Conservation (phyloP, 441 rosid genomes). For the Syzygium syzygioides region DNA sequence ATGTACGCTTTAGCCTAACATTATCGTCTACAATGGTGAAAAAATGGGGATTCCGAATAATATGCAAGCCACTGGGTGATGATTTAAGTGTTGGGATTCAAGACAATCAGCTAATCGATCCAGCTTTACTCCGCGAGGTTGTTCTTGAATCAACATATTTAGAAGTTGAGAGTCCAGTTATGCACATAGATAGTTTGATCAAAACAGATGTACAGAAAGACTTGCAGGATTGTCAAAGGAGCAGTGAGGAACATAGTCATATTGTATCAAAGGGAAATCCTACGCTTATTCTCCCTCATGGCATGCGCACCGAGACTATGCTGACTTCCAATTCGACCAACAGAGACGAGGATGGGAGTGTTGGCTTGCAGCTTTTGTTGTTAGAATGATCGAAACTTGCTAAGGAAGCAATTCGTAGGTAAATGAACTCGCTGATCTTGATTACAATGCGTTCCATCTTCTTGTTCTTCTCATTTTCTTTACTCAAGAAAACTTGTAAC, state of each 20-base stretch:
- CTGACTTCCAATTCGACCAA: not conserved
- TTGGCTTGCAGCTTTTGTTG: not conserved
- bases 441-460: not conserved
- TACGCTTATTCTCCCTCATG: not conserved
- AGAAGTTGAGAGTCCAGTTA: not conserved
- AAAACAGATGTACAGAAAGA: fast-evolving
- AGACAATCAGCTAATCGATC: not conserved
- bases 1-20: not conserved
- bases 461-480: not conserved
- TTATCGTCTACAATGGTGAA: fast-evolving
- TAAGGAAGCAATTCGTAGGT: not conserved
- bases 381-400: not conserved
- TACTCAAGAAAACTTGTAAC: too few relatives aligned
- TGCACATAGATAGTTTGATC: not conserved
- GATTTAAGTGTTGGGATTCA: not conserved
- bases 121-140: not conserved
- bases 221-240: not conserved
- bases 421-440: too few relatives aligned
- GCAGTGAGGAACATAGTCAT: not conserved
- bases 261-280: not conserved
- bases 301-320: not conserved
- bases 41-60: not conserved
- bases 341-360: not conserved
- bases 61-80: not conserved
- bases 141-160: not conserved